Base-by-base conservation (phyloP, 2,329 filamentous ascomycete genomes). In the Aspergillus jensenii region DNA sequence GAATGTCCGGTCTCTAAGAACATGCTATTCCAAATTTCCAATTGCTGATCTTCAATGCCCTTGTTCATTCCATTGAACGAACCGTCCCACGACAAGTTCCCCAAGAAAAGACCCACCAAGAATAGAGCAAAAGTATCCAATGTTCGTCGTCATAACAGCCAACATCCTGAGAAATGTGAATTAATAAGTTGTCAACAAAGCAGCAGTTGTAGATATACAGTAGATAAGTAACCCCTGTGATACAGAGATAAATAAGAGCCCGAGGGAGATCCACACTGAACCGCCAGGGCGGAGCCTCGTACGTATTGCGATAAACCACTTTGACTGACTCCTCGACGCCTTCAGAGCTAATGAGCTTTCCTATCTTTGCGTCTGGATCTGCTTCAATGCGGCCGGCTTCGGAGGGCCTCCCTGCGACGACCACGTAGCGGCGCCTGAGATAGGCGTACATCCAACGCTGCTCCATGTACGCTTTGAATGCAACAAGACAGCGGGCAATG, bases 141-240 rank as follows among this genome's bases (percentile, higher is more conserved):
- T 84, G 67, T 95, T 95, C 79, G 91, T 86, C 1, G 90, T 93
- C 91, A 95, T 96, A 70, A 96, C 89, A 14, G 90, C 90, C 77
- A 96, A 78, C 92, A 96, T 96, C 59, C 92, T 96, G 12, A 31
- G 8, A 31, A 9, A 31, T 1, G 9, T 31, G 4, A 31, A 31
- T 31, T 11, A 31, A 31, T 31, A 9, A 31, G 27, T 11, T 31
- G 27, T 31, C 9, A 11, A 31, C 27, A 11, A 31, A 31, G 27
- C 9, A 31, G 3, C 27, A 31, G 27, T 31, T 31, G 8, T 11
- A 31, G 27, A 86, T 90, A 83, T 78, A 96, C 92, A 96, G 85
- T 33, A 96, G 78, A 76, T 96, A 96, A 12, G 88, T 89, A 45
- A 96, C 84, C 7, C 86, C 91, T n/a, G 84, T 85, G 69, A 91